Evolutionary conservation across 768 basidiomycete genomes (phyloP), one percentile per base, ranked within the genome.

Genomic region (Phylloporus scabripes): DNA sequence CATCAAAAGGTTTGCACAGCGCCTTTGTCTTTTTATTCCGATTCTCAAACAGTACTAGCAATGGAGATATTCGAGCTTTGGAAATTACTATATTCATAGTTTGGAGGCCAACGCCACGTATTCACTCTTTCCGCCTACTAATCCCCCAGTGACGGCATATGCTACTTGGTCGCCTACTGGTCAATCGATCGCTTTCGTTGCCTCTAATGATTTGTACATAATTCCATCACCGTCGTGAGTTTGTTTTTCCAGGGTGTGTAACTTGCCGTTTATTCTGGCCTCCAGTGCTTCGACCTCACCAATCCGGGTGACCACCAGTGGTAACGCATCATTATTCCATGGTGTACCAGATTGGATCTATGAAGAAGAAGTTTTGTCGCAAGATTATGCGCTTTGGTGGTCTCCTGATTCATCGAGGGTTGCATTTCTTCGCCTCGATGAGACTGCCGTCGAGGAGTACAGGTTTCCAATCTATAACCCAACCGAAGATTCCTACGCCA

Each of bases 261-360:
- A 11, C 9, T 34, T 39, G 28, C 2, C 7, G 2, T 49, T 56
- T 43, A 63, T 45, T 42, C 40, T 36, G 8, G 45, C 26, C n/a
- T 44, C 24, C 24, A 75, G 72, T 18, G 57, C 68, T 7, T 64
- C 69, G 3, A 62, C 73, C 1, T 56, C 71, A 12, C 72, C 83
- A 9, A 84, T 94, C 43, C 83, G 85, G 9, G 75, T 98, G 9
- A 99, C 95, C 2, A 71, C 74, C 1, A 80, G 83, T 12, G 96
- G 96, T 0, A 88, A 85, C 45, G 76, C 81, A 0, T 85, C 87
- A 0, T 74, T 94, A 14, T 96, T 98, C 74, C 83, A 97, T 60
- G 96, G 96, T 7, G 87, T 96, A 2, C 90, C 92, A 0, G 92
- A 96, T 64, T 98, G 96, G 95, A 95, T 97, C 5, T 94, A 94